Evolutionary conservation across 441 rosid genomes (phyloP), one percentile per base, ranked within the genome.

Genomic region (Biscutella laevigata): DNA sequence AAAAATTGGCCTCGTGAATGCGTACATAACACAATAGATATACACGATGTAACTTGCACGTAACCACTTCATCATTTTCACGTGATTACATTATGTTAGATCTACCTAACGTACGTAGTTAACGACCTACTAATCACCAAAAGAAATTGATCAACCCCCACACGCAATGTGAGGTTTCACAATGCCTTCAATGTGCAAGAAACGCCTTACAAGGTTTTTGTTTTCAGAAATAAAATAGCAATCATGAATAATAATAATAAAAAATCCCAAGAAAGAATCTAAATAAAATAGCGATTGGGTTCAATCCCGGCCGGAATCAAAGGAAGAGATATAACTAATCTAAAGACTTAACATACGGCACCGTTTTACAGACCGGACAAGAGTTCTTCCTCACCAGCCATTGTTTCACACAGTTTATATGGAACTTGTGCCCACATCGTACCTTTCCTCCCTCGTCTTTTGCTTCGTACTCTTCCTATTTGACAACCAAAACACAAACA

Each of bases 381-480:
- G 70, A 25, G 50, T 92, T 92, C 70, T 92, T 92, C 59, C 70
- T 87, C n/a, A 64, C 41, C 4, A 92, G 88, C 98, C 98, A 92
- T 48, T 79, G 95, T 74, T 79, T 86, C 64, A 86, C 82, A 28
- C 98, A 92, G 6, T 74, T 62, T 13, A 77, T 26, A 79, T 92
- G 98, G 59, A 79, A 88, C 26, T 78, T 71, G 35, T 92, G 98
- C 5, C 83, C 94, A 26, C 98, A 85, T 4, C 64, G 62, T 19
- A 92, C 67, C 44, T 76, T 79, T 56, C 96, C 94, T 54, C 76
- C 65, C 64, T 86, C 83, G 7, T 82, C 89, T 14, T 74, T 77
- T 19, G 29, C 71, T 71, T 74, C 86, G 0, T 75, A 91, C 43
- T 81, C 98, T 39, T 91, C 98, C 98, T 91, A 75, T 12, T 56